Conservation (phyloP, 306 rosid species). For the Pyrus pyrifolia region DNA sequence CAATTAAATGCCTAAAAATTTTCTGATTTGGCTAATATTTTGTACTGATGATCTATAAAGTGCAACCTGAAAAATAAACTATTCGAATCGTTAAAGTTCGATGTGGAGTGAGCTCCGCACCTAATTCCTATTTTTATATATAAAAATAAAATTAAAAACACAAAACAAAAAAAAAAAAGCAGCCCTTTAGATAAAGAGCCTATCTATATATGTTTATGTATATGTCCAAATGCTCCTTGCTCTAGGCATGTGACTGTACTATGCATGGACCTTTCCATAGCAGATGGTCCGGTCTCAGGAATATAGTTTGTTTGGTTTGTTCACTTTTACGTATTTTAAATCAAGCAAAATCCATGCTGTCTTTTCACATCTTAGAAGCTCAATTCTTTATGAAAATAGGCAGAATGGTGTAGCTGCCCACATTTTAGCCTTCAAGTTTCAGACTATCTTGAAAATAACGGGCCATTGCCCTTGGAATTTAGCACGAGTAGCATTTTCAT, state of each 20-base stretch:
- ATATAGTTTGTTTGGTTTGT: background rate
- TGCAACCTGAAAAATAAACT: too few species aligned
- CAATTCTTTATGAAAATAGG: background rate
- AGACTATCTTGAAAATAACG: background rate
- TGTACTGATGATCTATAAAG: too few species aligned
- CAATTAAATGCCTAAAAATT: too few species aligned
- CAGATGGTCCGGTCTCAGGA: background rate
- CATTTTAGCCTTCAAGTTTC: background rate
- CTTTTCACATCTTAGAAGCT: background rate
- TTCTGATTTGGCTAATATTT: too few species aligned
- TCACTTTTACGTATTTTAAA: background rate
- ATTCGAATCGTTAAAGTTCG: too few species aligned
- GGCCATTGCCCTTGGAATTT: conserved; percentile 10
- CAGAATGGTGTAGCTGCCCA: background rate
- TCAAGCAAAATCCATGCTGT: background rate
- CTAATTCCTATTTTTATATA: too few species aligned
- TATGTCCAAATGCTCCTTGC: too few species aligned
- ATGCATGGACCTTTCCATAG: background rate
- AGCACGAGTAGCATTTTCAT: background rate
- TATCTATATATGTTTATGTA: too few species aligned
- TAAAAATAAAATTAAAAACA: too few species aligned
- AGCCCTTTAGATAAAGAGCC: too few species aligned
- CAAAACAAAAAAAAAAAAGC: too few species aligned
- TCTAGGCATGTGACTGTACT: background rate
- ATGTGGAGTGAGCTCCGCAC: too few species aligned